Evolutionary conservation across 345 rosid genomes (phyloP).

Genomic region (Balakata baccata): DNA sequence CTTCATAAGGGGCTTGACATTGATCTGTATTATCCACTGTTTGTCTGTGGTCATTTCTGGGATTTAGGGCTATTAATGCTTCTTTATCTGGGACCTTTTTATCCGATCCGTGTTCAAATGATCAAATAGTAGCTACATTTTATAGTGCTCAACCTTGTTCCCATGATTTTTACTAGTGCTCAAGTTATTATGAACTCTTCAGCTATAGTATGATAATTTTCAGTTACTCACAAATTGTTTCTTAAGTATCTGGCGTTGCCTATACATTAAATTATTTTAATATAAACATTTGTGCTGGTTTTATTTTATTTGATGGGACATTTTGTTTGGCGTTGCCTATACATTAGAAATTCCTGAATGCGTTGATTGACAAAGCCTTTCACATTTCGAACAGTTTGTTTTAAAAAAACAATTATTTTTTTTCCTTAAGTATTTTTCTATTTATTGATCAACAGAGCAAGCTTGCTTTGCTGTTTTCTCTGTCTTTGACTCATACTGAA

Average conservation of each 20-base stretch:
- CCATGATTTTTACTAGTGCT: background rate
- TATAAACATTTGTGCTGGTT: too few species aligned
- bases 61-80: background rate
- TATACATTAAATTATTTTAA: too few species aligned
- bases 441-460: background rate
- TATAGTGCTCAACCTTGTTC: background rate
- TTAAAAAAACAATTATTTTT: background rate
- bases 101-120: background rate
- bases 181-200: background rate
- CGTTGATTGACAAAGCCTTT: background rate
- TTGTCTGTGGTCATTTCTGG: background rate
- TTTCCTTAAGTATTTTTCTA: background rate
- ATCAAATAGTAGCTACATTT: background rate
- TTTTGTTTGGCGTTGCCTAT: background rate
- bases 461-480: background rate
- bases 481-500: background rate
- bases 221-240: background rate
- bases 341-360: background rate
- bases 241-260: background rate
- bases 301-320: too few species aligned
- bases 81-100: background rate
- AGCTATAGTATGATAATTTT: background rate
- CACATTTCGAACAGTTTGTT: background rate
- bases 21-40: background rate
- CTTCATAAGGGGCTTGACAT: background rate